A percentile compares a stretch with the other conserved stretches of the same genome.
Evolutionary conservation across 1,139 yeast species (phyloP).

Genomic region (Taphrina pruni): DNA sequence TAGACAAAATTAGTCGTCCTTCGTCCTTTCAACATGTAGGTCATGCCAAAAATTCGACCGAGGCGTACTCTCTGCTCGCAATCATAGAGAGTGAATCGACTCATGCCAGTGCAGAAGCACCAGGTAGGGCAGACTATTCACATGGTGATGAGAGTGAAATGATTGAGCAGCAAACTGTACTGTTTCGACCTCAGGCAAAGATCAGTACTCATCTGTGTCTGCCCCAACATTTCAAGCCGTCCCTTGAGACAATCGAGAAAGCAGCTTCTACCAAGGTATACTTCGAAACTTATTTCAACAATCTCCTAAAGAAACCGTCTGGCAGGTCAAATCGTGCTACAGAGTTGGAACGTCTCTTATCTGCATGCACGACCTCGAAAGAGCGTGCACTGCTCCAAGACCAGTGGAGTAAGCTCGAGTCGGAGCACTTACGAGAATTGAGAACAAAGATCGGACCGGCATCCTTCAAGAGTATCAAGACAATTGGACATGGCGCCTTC

Average conservation of each 20-base stretch:
- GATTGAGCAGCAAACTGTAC: neutral
- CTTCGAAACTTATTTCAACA: constrained; percentile 39
- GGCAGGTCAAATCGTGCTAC: constrained; percentile 28
- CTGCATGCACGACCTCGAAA: constrained; percentile 13
- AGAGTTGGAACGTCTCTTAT: constrained; percentile 32
- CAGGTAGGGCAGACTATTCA: neutral
- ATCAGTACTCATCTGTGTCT: neutral
- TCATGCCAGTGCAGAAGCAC: neutral
- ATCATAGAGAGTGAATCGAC: neutral
- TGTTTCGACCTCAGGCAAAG: constrained; percentile 3
- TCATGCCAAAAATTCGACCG: constrained; percentile 8
- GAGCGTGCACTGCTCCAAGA: constrained; percentile 26
- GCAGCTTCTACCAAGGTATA: constrained; percentile 39
- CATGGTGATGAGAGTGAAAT: neutral
- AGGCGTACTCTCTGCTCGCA: constrained; percentile 13
- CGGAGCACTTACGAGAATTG: constrained; percentile 36
- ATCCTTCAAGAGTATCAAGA: constrained; percentile 33
- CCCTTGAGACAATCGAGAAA: constrained; percentile 39
- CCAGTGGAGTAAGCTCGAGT: constrained; percentile 30
- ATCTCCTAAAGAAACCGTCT: constrained; percentile 38
- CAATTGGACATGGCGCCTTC: constrained; percentile 43
- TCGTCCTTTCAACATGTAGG: constrained; percentile 9
- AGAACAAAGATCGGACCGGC: constrained; percentile 32
- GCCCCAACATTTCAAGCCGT: constrained; percentile 23
- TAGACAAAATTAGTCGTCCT: constrained; percentile 14